These are phyloP conservation scores for Umbelopsis isabellina DNA, from an alignment of 192 early-diverging fungal species.

Conservation along the genomic window DNA sequence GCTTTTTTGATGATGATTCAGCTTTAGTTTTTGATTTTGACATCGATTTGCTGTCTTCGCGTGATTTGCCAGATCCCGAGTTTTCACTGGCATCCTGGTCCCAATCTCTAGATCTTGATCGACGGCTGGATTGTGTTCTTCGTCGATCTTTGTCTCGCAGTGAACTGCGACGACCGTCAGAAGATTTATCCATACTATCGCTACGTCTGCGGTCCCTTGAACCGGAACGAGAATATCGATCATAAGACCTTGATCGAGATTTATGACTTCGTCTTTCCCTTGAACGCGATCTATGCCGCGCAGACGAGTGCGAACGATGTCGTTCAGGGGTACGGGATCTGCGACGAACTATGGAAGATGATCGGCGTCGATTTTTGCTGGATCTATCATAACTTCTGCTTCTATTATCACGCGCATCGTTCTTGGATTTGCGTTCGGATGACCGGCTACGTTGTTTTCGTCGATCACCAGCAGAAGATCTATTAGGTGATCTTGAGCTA, in stretches of 20 bases:
- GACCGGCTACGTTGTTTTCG: conserved; percentile 11
- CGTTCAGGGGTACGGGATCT: conserved; percentile 12
- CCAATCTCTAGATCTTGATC: conserved; percentile 15
- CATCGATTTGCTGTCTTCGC: neutral
- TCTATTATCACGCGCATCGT: neutral
- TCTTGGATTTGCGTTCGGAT: neutral
- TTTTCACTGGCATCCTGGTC: conserved; percentile 1
- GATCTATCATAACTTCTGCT: conserved; percentile 11
- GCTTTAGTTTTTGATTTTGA: conserved; percentile 1
- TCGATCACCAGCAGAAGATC: neutral
- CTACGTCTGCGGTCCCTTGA: conserved; percentile 15
- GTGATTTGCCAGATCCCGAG: neutral
- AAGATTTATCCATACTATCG: neutral
- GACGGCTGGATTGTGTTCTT: conserved; percentile 14
- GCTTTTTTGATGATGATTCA: neutral
- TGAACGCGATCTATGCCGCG: neutral
- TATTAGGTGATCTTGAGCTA: neutral
- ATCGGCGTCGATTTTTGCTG: conserved; percentile 5
- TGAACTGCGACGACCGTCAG: conserved; percentile 13
- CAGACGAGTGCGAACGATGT: conserved; percentile 12
- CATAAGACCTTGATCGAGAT: conserved; percentile 12
- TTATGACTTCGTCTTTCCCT: conserved; percentile 9
- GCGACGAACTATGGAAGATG: conserved; percentile 5
- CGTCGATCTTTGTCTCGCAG: conserved; percentile 7
- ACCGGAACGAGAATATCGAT: conserved; percentile 4